phyloP scores from a whole-genome alignment of 2,329 filamentous ascomycete species.

The Fusarium sp. region DNA sequence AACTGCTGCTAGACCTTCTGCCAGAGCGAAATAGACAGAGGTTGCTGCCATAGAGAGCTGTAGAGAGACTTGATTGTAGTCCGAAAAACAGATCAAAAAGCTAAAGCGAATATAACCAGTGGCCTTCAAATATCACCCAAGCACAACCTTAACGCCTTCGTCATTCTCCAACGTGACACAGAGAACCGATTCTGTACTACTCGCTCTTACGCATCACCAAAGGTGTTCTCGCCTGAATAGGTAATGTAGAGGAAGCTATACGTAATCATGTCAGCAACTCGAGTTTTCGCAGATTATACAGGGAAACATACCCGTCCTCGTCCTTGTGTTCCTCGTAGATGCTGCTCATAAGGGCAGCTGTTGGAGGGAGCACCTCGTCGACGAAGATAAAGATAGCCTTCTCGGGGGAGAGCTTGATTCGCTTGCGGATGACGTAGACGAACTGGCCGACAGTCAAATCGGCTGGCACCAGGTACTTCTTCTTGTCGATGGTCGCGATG shows the following conservation, averaged over 20 bases:
- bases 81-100: constrained; percentile 39
- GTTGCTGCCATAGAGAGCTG: constrained; percentile 30
- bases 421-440: constrained; percentile 99
- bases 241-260: constrained; percentile 96
- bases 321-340: constrained; percentile 99
- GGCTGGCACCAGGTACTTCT: constrained; percentile 98
- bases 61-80: constrained; percentile 43
- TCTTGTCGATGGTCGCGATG: constrained; percentile 99
- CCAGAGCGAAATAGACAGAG: constrained; percentile 10
- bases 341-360: constrained; percentile 97
- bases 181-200: constrained; percentile 37
- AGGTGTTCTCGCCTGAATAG: constrained; percentile 99
- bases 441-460: constrained; percentile 99
- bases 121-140: constrained; percentile 49
- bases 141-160: constrained; percentile 55
- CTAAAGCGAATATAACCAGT: constrained; percentile 48
- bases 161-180: constrained; percentile 47
- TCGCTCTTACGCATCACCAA: constrained; percentile 67
- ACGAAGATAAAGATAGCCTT: constrained; percentile 99
- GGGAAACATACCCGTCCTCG: constrained; percentile 71
- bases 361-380: constrained; percentile 96
- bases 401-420: constrained; percentile 99
- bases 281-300: not conserved
- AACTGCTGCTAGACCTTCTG: constrained; percentile 8
- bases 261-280: constrained; percentile 34